Evolutionary conservation across 129 eudicot genomes (phyloP).

Genomic region (Pulicaria dysenterica): DNA sequence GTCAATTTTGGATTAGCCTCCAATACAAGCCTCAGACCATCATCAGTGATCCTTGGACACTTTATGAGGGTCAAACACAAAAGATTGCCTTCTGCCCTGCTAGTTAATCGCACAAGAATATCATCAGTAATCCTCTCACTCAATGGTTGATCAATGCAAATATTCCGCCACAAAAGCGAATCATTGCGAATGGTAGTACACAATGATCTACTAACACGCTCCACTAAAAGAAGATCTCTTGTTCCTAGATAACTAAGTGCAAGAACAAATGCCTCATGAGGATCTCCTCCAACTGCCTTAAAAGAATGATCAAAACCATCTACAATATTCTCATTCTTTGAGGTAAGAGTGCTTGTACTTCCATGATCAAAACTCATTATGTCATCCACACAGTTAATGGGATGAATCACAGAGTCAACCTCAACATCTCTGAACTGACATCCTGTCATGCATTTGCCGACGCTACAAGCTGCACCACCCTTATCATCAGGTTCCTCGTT

Average conservation of each 20-base stretch:
- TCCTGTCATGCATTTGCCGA: not conserved
- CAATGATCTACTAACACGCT: conserved; percentile 35
- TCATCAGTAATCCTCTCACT: conserved; percentile 46
- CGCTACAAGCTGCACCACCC: conserved; percentile 31
- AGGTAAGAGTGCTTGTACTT: conserved; percentile 28
- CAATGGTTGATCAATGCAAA: conserved; percentile 36
- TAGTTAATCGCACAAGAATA: conserved; percentile 39
- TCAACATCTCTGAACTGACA: conserved; percentile 13
- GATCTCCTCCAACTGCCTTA: conserved; percentile 32
- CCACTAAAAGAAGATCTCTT: conserved; percentile 37
- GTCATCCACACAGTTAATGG: conserved; percentile 3
- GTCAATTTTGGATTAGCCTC: conserved; percentile 49
- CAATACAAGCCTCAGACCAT: conserved; percentile 54
- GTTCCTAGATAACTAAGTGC: conserved; percentile 35
- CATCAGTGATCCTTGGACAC: conserved; percentile 66
- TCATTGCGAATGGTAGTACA: conserved; percentile 31
- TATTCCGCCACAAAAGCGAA: conserved; percentile 41
- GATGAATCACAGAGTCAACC: conserved; percentile 4
- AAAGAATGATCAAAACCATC: conserved; percentile 7
- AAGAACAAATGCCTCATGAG: conserved; percentile 42
- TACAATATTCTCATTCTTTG: conserved; percentile 15
- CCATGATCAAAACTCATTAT: conserved; percentile 25
- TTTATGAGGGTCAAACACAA: conserved; percentile 57
- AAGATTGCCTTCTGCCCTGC: conserved; percentile 56
- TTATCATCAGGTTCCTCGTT: conserved; percentile 41